Evolutionary conservation across 2,329 filamentous ascomycete genomes (phyloP), one percentile per base, ranked within the genome.

Genomic region (Fusarium miscanthi): DNA sequence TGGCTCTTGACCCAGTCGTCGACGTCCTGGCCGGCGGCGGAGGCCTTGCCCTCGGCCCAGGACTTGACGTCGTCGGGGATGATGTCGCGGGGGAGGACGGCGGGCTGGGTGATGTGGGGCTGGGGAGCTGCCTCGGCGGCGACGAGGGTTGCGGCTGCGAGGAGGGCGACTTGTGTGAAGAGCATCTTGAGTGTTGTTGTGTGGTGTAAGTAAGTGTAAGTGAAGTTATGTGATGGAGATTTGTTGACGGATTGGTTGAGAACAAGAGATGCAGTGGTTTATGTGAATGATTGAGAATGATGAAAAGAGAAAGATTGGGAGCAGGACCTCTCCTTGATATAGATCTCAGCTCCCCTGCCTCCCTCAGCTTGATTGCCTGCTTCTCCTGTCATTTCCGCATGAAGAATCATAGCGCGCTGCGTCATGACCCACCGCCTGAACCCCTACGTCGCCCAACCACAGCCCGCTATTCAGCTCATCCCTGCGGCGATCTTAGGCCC

Each of bases 91-190:
- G 35, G 43, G 46, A 63, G 63, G 27, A 63, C 59, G 17, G 74
- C 64, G 10, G 63, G 51, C 3, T 59, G 38, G 5, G 75, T 76
- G 69, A 74, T 66, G 8, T 63, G 40, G 62, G 14, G 62, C 8
- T 25, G 63, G 57, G 42, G 53, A 10, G 31, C 30, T 33, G 53
- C 40, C 14, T 60, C 49, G 35, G 63, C 76, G 42, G 76, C 76
- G 42, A 61, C 75, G 46, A 77, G 52, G 63, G 71, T 61, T 43
- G 75, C 76, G 23, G 63, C 31, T 19, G 76, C 54, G 49, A 78
- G 60, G 17, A 78, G 49, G 23, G 66, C 48, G 67, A 76, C 33
- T 66, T 78, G 76, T 52, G 66, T 63, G 75, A 73, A 77, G 38
- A 51, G 76, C 76, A 78, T 78, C 25, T 27, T 69, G 64, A 23